These are phyloP conservation scores for Syncephalastrum contaminatum DNA, from an alignment of 371 early-diverging fungal genomes.

Conservation along the genomic window DNA sequence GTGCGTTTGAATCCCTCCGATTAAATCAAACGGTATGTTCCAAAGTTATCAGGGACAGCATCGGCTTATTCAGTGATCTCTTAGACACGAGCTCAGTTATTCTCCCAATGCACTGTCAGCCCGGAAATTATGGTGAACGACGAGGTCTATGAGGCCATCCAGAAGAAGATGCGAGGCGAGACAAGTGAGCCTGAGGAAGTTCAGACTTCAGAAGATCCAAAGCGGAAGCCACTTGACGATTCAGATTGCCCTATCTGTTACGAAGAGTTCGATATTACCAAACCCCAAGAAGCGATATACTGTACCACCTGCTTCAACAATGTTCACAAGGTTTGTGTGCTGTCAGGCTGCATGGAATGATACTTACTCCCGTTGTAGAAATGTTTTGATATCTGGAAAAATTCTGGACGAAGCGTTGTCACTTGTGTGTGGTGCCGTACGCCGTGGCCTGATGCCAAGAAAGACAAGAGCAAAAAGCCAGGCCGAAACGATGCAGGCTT, in stretches of 20 bases:
- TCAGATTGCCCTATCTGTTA: constrained; percentile 5
- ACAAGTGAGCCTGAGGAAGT: not conserved
- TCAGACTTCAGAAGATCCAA: not conserved
- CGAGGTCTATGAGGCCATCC: constrained; percentile 6
- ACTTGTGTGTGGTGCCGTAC: constrained; percentile 7
- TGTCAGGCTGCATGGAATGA: not conserved
- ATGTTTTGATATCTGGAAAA: constrained; percentile 2
- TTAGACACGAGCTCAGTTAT: not conserved
- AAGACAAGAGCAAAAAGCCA: not conserved
- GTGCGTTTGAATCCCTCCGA: not conserved
- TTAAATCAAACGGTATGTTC: not conserved
- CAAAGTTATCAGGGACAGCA: no score
- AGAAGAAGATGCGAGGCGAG: constrained; percentile 18
- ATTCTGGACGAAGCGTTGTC: not conserved
- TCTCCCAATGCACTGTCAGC: not conserved
- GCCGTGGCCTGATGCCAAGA: not conserved
- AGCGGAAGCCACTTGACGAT: not conserved
- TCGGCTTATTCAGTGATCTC: not conserved
- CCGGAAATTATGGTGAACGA: not conserved
- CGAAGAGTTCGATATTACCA: not conserved
- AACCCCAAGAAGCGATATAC: not conserved
- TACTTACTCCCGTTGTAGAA: not conserved
- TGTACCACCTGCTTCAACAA: constrained; percentile 4
- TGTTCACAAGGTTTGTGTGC: constrained; percentile 1
- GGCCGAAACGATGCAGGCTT: not conserved